Conservation (phyloP, 768 basidiomycete genomes). For the Obba rivulosa region DNA sequence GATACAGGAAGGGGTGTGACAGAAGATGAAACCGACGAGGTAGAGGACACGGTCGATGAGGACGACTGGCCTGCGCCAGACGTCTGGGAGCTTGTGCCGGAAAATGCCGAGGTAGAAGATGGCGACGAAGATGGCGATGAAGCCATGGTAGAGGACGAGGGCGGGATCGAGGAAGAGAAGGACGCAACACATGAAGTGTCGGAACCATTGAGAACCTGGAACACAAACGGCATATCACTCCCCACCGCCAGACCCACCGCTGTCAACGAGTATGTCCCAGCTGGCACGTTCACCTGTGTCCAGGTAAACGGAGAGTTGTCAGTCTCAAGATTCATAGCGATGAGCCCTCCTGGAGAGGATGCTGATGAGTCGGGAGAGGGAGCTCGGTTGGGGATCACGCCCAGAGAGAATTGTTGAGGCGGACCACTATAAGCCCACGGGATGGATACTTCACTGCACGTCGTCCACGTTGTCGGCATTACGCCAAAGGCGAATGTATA, state of each 20-base stretch:
- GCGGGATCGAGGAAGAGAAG: conserved; percentile 7
- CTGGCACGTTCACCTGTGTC: conserved; percentile 39
- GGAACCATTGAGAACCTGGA: conserved; percentile 34
- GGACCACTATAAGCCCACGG: too few relatives aligned
- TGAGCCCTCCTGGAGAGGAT: too few relatives aligned
- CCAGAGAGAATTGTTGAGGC: too few relatives aligned
- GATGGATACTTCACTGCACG: too few relatives aligned
- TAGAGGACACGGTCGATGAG: conserved; percentile 16
- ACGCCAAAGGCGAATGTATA: too few relatives aligned
- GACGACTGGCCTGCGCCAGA: conserved; percentile 6
- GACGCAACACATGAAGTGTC: conserved; percentile 28
- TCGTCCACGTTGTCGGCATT: too few relatives aligned
- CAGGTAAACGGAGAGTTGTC: conserved; percentile 30
- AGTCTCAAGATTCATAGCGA: too few relatives aligned
- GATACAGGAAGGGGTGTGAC: conserved; percentile 3
- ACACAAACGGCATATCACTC: conserved; percentile 25
- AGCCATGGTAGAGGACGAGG: background rate
- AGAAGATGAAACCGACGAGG: conserved; percentile 6
- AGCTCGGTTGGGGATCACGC: too few relatives aligned
- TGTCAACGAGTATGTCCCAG: conserved; percentile 42
- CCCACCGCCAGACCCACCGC: too few relatives aligned
- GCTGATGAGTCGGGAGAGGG: too few relatives aligned
- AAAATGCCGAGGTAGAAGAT: background rate
- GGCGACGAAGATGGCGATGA: conserved; percentile 7
- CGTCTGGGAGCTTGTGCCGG: too few relatives aligned